Percentiles rank a stretch among this genome's conserved stretches.
Evolutionary conservation across 176 grass and related monocot species (phyloP).

Genomic region (Hordeum vulgare): MorexV3_pseudomolecules_assembly NC_058523.1:551243915-551244414

Average conservation of each 20-base stretch:
- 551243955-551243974: constrained; percentile 71
- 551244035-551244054: constrained; percentile 87
- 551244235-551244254: constrained; percentile 1
- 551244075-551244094: constrained; percentile 91
- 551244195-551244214: background rate
- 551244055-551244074: constrained; percentile 56
- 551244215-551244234: background rate
- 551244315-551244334: background rate
- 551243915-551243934: constrained; percentile 87
- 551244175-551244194: constrained; percentile 60
- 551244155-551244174: constrained; percentile 99
- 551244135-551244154: constrained; percentile 91
- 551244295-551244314: background rate
- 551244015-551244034: constrained; percentile 76
- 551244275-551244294: background rate
- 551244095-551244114: constrained; percentile 93
- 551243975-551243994: constrained; percentile 71
- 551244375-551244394: background rate
- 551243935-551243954: constrained; percentile 96
- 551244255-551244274: constrained; percentile 5
- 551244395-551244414: background rate
- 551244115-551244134: constrained; percentile 95
- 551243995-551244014: constrained; percentile 65
- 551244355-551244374: background rate
- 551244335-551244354: background rate